Conservation (phyloP, 2,329 filamentous ascomycete species). For the Fusarium staphyleae region DNA sequence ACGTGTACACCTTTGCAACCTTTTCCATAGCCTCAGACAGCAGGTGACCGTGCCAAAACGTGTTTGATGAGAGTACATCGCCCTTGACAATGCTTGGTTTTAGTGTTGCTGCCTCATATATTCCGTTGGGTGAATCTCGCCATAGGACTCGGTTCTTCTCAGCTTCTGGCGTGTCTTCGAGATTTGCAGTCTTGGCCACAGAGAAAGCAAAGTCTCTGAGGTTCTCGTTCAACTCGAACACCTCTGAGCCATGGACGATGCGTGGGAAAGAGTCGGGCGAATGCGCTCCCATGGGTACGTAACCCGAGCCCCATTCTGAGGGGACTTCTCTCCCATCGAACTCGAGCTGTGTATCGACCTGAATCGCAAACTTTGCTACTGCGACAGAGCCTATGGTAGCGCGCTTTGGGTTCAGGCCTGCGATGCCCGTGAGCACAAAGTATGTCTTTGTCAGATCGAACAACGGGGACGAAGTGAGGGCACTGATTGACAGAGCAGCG, state of each 20-base stretch:
- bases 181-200: not conserved
- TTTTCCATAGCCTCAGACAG: constrained; percentile 33
- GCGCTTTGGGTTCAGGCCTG: constrained; percentile 31
- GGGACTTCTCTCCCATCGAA: constrained; percentile 31
- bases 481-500: constrained; percentile 22
- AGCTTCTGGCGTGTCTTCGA: constrained; percentile 14
- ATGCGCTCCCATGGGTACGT: constrained; percentile 26
- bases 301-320: constrained; percentile 25
- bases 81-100: constrained; percentile 24
- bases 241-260: constrained; percentile 30
- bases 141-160: constrained; percentile 15
- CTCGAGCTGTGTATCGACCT: constrained; percentile 29
- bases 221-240: constrained; percentile 25
- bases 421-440: constrained; percentile 32
- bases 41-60: constrained; percentile 31
- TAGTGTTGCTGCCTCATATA: constrained; percentile 10
- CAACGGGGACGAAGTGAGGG: constrained; percentile 17
- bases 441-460: constrained; percentile 30
- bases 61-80: constrained; percentile 32
- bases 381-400: constrained; percentile 33
- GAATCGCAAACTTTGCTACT: constrained; percentile 31
- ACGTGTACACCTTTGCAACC: constrained; percentile 24
- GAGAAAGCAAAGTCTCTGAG: constrained; percentile 26
- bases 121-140: not conserved
- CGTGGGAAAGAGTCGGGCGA: constrained; percentile 21